Conservation (phyloP, 2,329 filamentous ascomycete species). For the Cladosporium sphaerospermum region DNA sequence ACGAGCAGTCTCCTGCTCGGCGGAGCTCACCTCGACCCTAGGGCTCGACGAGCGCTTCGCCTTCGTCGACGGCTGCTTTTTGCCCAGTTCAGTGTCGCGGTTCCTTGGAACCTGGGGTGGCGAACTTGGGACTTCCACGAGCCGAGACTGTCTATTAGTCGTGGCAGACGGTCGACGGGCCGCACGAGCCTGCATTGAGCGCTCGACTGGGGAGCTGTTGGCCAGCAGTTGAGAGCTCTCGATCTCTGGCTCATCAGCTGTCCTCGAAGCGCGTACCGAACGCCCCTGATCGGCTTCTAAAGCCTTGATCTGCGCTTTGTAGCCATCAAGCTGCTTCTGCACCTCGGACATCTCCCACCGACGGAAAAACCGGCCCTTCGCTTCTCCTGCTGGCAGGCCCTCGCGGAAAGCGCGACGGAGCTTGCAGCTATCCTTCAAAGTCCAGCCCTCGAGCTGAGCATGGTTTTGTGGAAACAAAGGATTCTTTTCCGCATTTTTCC, state of each 20-base stretch:
- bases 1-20: constrained; percentile 1
- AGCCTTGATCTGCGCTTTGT: not conserved
- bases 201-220: constrained; percentile 6
- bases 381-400: not conserved
- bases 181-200: constrained; percentile 7
- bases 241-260: not conserved
- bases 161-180: not conserved
- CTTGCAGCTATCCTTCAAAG: constrained; percentile 9
- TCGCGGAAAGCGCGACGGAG: constrained; percentile 1
- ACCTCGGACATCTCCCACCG: constrained; percentile 4
- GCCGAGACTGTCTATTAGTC: not conserved
- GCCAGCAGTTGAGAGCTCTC: constrained; percentile 5
- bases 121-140: not conserved
- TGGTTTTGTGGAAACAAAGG: constrained; percentile 2
- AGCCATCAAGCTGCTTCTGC: constrained; percentile 3
- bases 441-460: constrained; percentile 6
- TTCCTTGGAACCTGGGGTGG: not conserved
- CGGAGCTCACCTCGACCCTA: not conserved
- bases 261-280: not conserved
- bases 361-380: constrained; percentile 1
- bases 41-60: not conserved
- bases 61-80: not conserved
- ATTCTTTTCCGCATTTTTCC: constrained; percentile 4
- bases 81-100: not conserved
- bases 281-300: not conserved